Conservation (phyloP, 2,329 filamentous ascomycete species). For the Microcyclosporella mali region DNA sequence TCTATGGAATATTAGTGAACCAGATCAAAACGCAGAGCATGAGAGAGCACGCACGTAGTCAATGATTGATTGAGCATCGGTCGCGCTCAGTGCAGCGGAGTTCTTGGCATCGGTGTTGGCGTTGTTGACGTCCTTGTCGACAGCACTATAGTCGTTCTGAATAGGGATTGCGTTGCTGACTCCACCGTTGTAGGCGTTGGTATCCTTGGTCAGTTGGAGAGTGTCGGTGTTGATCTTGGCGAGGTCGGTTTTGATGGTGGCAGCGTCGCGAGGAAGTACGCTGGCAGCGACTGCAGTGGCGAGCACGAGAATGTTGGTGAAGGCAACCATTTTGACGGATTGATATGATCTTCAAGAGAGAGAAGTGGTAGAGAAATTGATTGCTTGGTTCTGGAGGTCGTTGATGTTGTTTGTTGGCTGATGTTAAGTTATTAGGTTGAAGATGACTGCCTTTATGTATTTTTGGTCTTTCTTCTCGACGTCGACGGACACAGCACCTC, state of each 20-base stretch:
- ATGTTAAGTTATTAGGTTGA: too few species aligned
- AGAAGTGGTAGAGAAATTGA: too few species aligned
- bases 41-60: slow-evolving; percentile 2
- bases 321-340: slow-evolving; percentile 10
- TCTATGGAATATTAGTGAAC: slow-evolving; percentile 7
- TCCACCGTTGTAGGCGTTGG: slow-evolving; percentile 16
- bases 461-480: too few species aligned
- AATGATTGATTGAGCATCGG: slow-evolving; percentile 15
- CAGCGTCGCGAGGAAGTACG: slow-evolving; percentile 10
- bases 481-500: too few species aligned
- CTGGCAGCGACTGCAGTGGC: slow-evolving; percentile 8
- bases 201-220: slow-evolving; percentile 8
- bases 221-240: slow-evolving; percentile 16
- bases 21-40: not conserved
- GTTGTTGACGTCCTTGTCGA: slow-evolving; percentile 17
- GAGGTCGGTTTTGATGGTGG: slow-evolving; percentile 10
- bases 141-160: slow-evolving; percentile 10
- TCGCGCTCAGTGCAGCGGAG: slow-evolving; percentile 7
- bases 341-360: not conserved
- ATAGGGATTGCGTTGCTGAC: slow-evolving; percentile 12
- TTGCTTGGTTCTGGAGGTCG: too few species aligned
- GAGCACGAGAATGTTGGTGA: slow-evolving; percentile 13
- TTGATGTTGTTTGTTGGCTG: too few species aligned
- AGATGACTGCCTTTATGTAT: too few species aligned
- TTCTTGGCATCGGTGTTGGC: slow-evolving; percentile 13